Evolutionary conservation across 768 basidiomycete genomes (phyloP).

Genomic region (Stropharia rugosoannulata): DNA sequence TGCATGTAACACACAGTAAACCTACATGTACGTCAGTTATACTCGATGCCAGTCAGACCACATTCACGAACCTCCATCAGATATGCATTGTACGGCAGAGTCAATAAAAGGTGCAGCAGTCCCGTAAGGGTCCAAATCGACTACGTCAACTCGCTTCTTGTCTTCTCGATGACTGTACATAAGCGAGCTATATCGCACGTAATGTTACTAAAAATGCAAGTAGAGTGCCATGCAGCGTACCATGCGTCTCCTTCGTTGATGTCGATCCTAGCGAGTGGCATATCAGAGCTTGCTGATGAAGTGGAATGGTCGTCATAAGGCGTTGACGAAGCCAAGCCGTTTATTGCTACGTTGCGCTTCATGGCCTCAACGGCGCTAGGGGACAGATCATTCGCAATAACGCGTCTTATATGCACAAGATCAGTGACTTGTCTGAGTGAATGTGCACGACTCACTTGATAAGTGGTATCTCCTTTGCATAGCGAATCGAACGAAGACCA

Average conservation of each 20-base stretch:
- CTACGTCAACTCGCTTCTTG: slow-evolving; percentile 77
- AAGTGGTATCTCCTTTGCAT: slow-evolving; percentile 94
- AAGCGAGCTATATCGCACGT: slow-evolving; percentile 52
- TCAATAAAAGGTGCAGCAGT: slow-evolving; percentile 98
- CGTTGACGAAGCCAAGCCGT: slow-evolving; percentile 54
- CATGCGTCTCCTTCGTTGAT: slow-evolving; percentile 95
- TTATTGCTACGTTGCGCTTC: slow-evolving; percentile 80
- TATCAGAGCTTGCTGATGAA: slow-evolving; percentile 19
- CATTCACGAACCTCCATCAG: slow-evolving; percentile 64
- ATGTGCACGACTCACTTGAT: slow-evolving; percentile 59
- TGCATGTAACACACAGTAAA: slow-evolving; percentile 93
- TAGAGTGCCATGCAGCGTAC: slow-evolving; percentile 40
- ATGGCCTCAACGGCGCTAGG: slow-evolving; percentile 83
- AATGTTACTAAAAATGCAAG: not conserved
- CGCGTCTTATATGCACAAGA: slow-evolving; percentile 51
- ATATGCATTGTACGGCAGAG: slow-evolving; percentile 84
- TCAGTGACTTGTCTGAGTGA: slow-evolving; percentile 1
- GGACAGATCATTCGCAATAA: slow-evolving; percentile 94
- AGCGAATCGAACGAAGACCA: slow-evolving; percentile 92
- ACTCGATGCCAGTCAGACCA: not conserved
- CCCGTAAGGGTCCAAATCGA: slow-evolving; percentile 98
- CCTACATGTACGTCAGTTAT: slow-evolving; percentile 43
- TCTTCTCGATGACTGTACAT: slow-evolving; percentile 89
- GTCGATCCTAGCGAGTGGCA: slow-evolving; percentile 48
- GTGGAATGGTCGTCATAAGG: slow-evolving; percentile 12